Percentiles rank a stretch among this genome's conserved stretches.
Evolutionary conservation across 805 yeast genomes (phyloP).

Genomic region (Nakazawaea holstii): DNA sequence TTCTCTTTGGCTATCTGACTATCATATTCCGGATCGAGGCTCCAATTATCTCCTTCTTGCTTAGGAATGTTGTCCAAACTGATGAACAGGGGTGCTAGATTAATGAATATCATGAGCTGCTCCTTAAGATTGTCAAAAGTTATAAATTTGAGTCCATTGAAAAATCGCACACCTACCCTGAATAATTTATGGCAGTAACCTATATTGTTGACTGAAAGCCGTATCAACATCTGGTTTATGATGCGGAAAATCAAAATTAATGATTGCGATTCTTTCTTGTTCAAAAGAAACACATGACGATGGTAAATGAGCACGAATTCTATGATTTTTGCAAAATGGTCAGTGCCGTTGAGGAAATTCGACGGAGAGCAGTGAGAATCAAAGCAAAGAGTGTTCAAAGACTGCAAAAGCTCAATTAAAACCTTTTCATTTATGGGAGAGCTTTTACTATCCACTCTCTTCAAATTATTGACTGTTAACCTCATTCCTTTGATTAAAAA

Average conservation of each 20-base stretch:
- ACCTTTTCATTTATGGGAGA: slow-evolving; percentile 15
- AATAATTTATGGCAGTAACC: slow-evolving; percentile 31
- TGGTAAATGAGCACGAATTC: slow-evolving; percentile 4
- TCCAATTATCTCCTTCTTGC: slow-evolving; percentile 22
- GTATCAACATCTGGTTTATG: slow-evolving; percentile 38
- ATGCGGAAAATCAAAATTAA: slow-evolving; percentile 32
- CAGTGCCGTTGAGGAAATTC: not conserved
- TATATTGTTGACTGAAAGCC: slow-evolving; percentile 36
- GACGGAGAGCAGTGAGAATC: slow-evolving; percentile 13
- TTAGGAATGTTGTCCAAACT: slow-evolving; percentile 21
- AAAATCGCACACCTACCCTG: slow-evolving; percentile 30
- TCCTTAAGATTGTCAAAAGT: slow-evolving; percentile 35
- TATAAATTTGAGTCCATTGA: slow-evolving; percentile 31
- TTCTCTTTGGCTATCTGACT: not conserved
- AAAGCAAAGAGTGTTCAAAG: slow-evolving; percentile 16
- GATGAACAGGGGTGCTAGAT: slow-evolving; percentile 38
- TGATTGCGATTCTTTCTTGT: slow-evolving; percentile 20
- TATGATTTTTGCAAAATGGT: not conserved
- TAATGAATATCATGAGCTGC: slow-evolving; percentile 40
- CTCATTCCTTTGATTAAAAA: slow-evolving; percentile 14
- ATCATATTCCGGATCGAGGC: slow-evolving; percentile 9
- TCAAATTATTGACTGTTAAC: not conserved
- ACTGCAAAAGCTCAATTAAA: slow-evolving; percentile 17
- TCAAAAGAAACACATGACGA: not conserved
- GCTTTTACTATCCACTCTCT: not conserved